phyloP scores from a whole-genome alignment of 768 basidiomycete species.

The Leccinum obscurum region DNA sequence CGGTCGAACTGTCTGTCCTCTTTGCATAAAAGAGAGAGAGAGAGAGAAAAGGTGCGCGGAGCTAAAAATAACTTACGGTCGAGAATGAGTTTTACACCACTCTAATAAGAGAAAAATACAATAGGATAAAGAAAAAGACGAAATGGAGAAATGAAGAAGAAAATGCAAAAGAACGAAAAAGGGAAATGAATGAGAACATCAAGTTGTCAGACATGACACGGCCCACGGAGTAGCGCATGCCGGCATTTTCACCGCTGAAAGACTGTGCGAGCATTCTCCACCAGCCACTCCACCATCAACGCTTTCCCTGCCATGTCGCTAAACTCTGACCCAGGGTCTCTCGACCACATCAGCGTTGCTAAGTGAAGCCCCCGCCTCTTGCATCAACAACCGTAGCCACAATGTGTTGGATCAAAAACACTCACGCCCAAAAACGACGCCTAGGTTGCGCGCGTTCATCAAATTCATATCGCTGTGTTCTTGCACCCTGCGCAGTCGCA shows the following conservation, averaged over 20 bases:
- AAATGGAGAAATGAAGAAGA: not conserved
- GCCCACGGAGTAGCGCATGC: not conserved
- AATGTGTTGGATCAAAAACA: not conserved
- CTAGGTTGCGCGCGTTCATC: slow-evolving; percentile 94
- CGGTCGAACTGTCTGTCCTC: not conserved
- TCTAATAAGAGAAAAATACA: slow-evolving; percentile 25
- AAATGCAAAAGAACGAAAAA: not conserved
- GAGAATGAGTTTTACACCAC: slow-evolving; percentile 14
- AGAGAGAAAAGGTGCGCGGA: not conserved
- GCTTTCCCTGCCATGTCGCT: slow-evolving; percentile 98
- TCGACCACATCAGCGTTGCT: slow-evolving; percentile 95
- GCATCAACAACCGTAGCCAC: slow-evolving; percentile 1
- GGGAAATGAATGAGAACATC: not conserved
- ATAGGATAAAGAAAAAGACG: slow-evolving; percentile 11
- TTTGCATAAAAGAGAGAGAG: slow-evolving; percentile 6
- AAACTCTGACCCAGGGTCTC: slow-evolving; percentile 85
- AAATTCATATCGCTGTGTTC: slow-evolving; percentile 72
- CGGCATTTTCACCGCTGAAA: slow-evolving; percentile 29
- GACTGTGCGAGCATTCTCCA: slow-evolving; percentile 77
- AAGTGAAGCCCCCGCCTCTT: slow-evolving; percentile 5
- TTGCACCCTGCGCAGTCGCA: slow-evolving; percentile 47
- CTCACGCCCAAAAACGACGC: slow-evolving; percentile 98
- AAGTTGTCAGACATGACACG: not conserved
- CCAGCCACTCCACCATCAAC: slow-evolving; percentile 89
- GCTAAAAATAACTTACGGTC: slow-evolving; percentile 24